Base-by-base conservation (phyloP, 495 filamentous ascomycete genomes). In the Lepidopterella palustris region DNA sequence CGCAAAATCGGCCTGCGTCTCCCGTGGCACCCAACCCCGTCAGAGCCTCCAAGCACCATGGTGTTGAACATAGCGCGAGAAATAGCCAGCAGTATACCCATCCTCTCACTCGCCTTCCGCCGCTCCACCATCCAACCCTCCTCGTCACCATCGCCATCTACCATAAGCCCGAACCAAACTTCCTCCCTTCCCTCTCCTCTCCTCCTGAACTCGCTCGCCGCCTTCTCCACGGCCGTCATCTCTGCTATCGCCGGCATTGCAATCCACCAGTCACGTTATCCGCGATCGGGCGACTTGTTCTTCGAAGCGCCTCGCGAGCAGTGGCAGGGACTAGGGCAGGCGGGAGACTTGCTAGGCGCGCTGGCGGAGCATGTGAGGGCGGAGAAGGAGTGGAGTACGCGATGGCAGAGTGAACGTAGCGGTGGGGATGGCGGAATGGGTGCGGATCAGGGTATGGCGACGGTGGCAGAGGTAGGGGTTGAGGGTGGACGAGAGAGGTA, bases 151-250 rank as follows among this genome's bases (percentile, higher is more conserved):
- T 9, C n/a, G 53, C n/a, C n/a, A 15, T 3, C 21, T 49, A 28
- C 24, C 13, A 31, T 8, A 45, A 28, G 5, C n/a, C 25, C 20
- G 27, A 40, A 1, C 26, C 21, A 51, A n/a, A 18, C 55, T 21
- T 67, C 64, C 9, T 27, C 61, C 9, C 47, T 63, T 4, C 64
- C 64, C 8, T 64, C 61, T 26, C 53, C 64, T 20, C 27, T 62
- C 0, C 4, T 63, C 40, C 25, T 63, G 21, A 57, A 58, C 18
- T 21, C 50, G n/a, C 25, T 67, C 21, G 24, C 55, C 21, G 21
- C 54, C 3, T 27, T 60, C 20, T 58, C 61, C 11, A 39, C 47
- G 5, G 55, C 55, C 6, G 10, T 57, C 21, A 18, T 45, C 8
- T 61, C 57, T 6, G 50, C 54, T 1, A 23, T 67, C 8, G 50